phyloP scores from a whole-genome alignment of 2,329 filamentous ascomycete genomes.

The Coniochaeta prunicola region DNA sequence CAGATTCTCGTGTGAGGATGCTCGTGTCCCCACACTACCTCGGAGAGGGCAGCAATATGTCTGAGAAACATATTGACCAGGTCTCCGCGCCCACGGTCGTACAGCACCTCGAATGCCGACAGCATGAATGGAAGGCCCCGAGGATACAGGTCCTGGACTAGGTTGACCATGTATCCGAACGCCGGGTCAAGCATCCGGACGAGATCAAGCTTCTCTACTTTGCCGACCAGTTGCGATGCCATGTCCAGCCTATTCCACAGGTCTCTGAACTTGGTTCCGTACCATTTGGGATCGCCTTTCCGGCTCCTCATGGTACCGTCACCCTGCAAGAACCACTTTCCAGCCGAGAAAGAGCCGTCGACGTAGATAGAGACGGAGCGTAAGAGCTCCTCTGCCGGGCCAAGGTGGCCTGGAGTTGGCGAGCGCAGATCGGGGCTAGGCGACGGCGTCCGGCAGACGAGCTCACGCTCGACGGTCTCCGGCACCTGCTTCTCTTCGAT shows the following conservation, averaged over 20 bases:
- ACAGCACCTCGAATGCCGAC: conserved; percentile 2
- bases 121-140: conserved; percentile 3
- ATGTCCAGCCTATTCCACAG: conserved; percentile 5
- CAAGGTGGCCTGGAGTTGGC: neutral
- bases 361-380: conserved; percentile 4
- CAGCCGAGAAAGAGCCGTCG: neutral
- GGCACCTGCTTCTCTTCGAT: neutral
- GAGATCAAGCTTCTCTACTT: conserved; percentile 2
- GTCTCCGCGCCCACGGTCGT: conserved; percentile 1
- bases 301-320: conserved; percentile 1
- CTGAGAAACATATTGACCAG: conserved; percentile 2
- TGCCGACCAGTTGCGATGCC: conserved; percentile 1
- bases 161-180: conserved; percentile 3
- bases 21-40: neutral
- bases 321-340: conserved; percentile 1
- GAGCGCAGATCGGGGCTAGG: neutral
- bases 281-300: neutral
- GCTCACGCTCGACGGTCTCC: neutral
- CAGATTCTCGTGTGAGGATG: conserved; percentile 5
- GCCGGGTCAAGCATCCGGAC: conserved; percentile 5
- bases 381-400: conserved; percentile 3
- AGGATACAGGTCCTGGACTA: conserved; percentile 3
- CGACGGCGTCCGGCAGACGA: conserved; percentile 2
- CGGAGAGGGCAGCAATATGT: conserved; percentile 1
- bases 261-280: neutral